A percentile compares a stretch with the other conserved stretches of the same genome.
phyloP scores from a whole-genome alignment of 2,329 filamentous ascomycete genomes.

The Verticillium klebahnii region DNA sequence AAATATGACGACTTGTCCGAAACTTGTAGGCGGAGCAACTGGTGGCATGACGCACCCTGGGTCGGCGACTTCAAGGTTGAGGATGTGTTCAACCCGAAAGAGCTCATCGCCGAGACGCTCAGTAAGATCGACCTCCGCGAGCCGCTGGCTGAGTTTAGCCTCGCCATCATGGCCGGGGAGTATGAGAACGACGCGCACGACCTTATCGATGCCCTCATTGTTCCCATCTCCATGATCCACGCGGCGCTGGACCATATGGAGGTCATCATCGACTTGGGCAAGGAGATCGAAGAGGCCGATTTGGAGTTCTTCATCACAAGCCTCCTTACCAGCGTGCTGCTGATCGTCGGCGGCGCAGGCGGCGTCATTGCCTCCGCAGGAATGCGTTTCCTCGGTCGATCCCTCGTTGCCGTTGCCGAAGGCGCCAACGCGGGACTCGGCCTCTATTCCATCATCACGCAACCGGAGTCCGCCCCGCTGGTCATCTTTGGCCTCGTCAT shows the following conservation, averaged over 20 bases:
- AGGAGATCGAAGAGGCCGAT: slow-evolving; percentile 9
- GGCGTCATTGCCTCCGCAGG: not conserved
- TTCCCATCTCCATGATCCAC: slow-evolving; percentile 9
- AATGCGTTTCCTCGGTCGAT: not conserved
- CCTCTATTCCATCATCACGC: not conserved
- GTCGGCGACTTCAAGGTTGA: slow-evolving; percentile 1
- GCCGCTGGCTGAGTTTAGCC: not conserved
- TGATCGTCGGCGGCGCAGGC: slow-evolving; percentile 1
- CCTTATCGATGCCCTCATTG: slow-evolving; percentile 3
- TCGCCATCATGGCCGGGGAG: not conserved
- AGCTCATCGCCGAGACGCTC: slow-evolving; percentile 3
- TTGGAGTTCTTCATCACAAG: slow-evolving; percentile 8
- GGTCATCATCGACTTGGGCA: slow-evolving; percentile 8
- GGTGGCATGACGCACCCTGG: slow-evolving; percentile 1
- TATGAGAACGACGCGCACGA: slow-evolving; percentile 5
- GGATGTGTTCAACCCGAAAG: slow-evolving; percentile 8
- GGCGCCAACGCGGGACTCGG: not conserved
- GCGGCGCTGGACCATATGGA: slow-evolving; percentile 6
- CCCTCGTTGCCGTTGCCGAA: not conserved
- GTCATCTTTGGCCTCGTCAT: slow-evolving; percentile 2
- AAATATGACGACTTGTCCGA: no score
- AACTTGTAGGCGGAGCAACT: not conserved
- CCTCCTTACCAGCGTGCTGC: slow-evolving; percentile 6
- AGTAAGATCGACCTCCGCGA: not conserved
- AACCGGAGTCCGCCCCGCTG: not conserved